Conservation (phyloP, 768 basidiomycete species). For the Pleurotus sapidus region DNA sequence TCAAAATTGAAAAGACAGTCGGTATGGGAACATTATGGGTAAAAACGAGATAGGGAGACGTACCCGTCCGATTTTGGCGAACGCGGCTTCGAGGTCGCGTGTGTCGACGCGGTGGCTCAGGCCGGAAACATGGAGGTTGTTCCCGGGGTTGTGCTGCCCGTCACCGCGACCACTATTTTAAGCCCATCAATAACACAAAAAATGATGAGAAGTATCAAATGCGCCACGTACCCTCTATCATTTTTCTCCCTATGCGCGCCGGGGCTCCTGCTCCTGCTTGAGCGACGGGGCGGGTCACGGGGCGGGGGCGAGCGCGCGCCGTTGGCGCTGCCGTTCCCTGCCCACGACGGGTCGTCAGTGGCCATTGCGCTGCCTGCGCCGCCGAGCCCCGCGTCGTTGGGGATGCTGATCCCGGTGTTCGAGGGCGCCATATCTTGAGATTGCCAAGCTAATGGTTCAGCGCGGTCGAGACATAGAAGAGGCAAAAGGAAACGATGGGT, state of each 20-base stretch:
- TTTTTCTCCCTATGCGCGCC: constrained; percentile 29
- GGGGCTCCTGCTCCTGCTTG: constrained; percentile 81
- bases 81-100: constrained; percentile 83
- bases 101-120: constrained; percentile 64
- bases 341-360: constrained; percentile 60
- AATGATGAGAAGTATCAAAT: constrained; percentile 17
- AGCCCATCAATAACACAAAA: constrained; percentile 8
- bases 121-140: constrained; percentile 63
- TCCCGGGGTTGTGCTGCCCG: constrained; percentile 62
- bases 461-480: constrained; percentile 16
- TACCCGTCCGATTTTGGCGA: constrained; percentile 86
- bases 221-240: constrained; percentile 51
- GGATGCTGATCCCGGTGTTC: constrained; percentile 66
- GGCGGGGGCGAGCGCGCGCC: constrained; percentile 30
- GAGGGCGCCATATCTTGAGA: constrained; percentile 78
- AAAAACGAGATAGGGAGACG: constrained; percentile 27
- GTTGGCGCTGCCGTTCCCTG: constrained; percentile 20
- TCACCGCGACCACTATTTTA: constrained; percentile 37
- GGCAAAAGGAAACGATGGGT: constrained; percentile 24
- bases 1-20: not conserved
- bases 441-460: constrained; percentile 65
- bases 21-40: no score
- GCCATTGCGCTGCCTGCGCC: constrained; percentile 38
- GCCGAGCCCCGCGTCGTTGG: constrained; percentile 46
- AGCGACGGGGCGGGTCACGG: constrained; percentile 53